Base-by-base conservation (phyloP, 305 asterid genomes). In the Fraxinus latifolia region DNA sequence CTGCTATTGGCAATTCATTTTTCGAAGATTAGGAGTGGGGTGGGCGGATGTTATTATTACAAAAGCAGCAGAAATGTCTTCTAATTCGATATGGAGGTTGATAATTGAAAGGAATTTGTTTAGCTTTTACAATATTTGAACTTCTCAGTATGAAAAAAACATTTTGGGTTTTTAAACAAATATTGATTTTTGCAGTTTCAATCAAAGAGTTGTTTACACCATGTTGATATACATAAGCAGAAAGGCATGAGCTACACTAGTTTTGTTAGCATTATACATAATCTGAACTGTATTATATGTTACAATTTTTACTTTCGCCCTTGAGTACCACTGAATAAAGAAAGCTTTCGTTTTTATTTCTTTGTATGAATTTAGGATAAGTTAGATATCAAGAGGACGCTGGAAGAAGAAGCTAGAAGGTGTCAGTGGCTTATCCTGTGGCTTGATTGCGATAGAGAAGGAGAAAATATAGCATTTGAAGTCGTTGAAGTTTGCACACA, bases 371-470 rank as follows among this genome's bases (percentile, higher is more conserved):
- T 85, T 37, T 79, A 95, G 97, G 99, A 94, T 85, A 96, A 96
- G 87, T 74, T 85, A 77, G 98, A 96, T 80, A 93, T 96, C 73
- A 89, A 88, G 84, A 92, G 92, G 89, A 94, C 99, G 74, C 87
- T 96, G 87, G 99, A 90, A 85, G 96, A 90, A 86, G 98, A 96
- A 88, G 98, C 99, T 60, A 89, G 95, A 80, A 93, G 86, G 87
- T 93, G 95, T 82, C 95, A 94, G 86, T 94, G 99, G 98, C 98
- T 94, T 84, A 85, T 96, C 82, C 85, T 96, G 86, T 96, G 99
- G 99, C 98, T 96, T 60, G 99, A 96, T 87, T 96, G 98, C 78
- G 99, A 96, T 72, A 89, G 97, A 82, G 99, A 96, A 91, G 99
- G 98, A 83, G 99, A 96, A 87, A 96, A 96, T 87, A 96, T 96